Base-by-base conservation (phyloP, 2,329 filamentous ascomycete genomes). In the Macroventuria anomochaeta region DNA sequence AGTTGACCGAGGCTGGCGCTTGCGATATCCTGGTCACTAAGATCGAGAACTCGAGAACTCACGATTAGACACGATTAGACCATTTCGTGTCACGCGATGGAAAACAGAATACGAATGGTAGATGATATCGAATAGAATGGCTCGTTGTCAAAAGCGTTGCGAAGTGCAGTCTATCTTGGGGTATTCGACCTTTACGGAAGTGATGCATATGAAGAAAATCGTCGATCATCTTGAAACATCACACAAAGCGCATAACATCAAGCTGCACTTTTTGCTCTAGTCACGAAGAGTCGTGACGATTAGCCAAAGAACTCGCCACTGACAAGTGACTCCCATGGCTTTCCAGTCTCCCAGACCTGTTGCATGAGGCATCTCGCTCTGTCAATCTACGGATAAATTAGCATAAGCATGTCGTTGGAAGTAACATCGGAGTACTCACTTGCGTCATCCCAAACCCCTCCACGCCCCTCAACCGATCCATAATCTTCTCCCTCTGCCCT, bases 1-100 rank as follows among this genome's bases (percentile, higher is more conserved):
- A 90, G 64, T 74, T 96, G 70, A 86, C 83, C 26, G 85, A 83
- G 67, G 83, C 89, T 23, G 92, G 92, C 2, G 93, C 92, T 1
- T 85, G 86, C 46, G 93, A 97, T 75, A 92, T 97, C 59, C 75
- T 97, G 65, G 90, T 96, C 18, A 81, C 93, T 47, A 88, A 90
- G 72, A 91, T 97, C 68, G 88, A 90, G 73, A 97, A 97, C 76
- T 88, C 88, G 49, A 65, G 72, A 44, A 72, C 70, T 11, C 51
- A 54, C 51, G 51, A 54, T 34, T 54, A 54, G 28, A 36, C 1
- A 20, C 13, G 11, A 3, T 11, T 11, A n/a, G n/a, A n/a, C n/a
- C n/a, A n/a, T n/a, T n/a, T n/a, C n/a, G n/a, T n/a, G n/a, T n/a
- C 2, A 21, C 28, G 11, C 3, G 28, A 12, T 29, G 28, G 28